A percentile compares a stretch with the other conserved stretches of the same genome.
Evolutionary conservation across 495 filamentous ascomycete species (phyloP).

Genomic region (Letharia columbiana): DNA sequence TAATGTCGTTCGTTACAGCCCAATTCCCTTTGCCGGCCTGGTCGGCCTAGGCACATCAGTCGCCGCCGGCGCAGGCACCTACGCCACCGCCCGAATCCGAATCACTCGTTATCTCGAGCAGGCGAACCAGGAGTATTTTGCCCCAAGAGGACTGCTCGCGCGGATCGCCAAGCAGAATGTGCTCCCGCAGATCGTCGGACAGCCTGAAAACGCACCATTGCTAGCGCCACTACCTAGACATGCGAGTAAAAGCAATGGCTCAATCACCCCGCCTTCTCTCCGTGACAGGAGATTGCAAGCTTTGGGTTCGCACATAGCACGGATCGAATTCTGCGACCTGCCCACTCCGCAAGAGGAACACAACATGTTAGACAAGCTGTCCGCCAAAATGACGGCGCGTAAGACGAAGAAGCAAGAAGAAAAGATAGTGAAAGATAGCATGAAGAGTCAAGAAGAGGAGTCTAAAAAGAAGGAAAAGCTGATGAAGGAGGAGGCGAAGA

Average conservation of each 20-base stretch:
- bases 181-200: slow-evolving; percentile 24
- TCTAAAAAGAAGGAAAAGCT: no score
- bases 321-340: not conserved
- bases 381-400: not conserved
- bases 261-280: not conserved
- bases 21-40: not conserved
- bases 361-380: not conserved
- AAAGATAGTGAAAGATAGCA: not conserved
- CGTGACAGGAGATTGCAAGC: not conserved
- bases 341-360: not conserved
- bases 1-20: not conserved
- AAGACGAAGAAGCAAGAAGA: not conserved
- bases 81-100: not conserved
- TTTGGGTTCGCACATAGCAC: not conserved
- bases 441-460: not conserved
- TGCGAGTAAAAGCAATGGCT: not conserved
- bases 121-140: not conserved
- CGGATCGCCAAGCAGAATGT: slow-evolving; percentile 40
- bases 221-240: not conserved
- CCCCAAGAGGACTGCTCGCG: not conserved
- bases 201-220: not conserved
- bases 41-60: not conserved
- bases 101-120: not conserved
- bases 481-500: not conserved
- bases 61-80: not conserved